These are phyloP conservation scores for Sporothrix euskadiensis DNA, from an alignment of 2,329 filamentous ascomycete genomes.

Conservation along the genomic window DNA sequence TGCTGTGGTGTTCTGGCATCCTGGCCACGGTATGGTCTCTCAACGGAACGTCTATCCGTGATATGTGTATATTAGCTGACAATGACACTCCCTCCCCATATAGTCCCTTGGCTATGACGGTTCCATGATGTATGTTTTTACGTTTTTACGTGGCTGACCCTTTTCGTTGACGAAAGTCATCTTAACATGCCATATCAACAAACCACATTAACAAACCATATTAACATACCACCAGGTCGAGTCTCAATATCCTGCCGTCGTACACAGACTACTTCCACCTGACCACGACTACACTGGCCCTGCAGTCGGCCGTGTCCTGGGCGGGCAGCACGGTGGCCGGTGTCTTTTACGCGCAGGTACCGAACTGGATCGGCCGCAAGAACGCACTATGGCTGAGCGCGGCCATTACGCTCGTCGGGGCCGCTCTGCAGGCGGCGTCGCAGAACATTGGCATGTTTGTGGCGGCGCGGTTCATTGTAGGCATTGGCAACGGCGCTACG, in stretches of 20 bases:
- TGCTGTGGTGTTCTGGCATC: slow-evolving; percentile 22
- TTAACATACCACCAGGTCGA: background rate
- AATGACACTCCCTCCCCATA: background rate
- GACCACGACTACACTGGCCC: slow-evolving; percentile 35
- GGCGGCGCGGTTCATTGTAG: slow-evolving; percentile 34
- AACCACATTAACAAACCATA: too few species aligned
- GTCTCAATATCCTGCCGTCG: slow-evolving; percentile 37
- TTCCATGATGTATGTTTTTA: background rate
- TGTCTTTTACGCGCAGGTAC: slow-evolving; percentile 24
- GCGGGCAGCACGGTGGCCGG: slow-evolving; percentile 33
- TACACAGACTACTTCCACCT: slow-evolving; percentile 41
- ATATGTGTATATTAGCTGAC: background rate
- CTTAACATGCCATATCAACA: too few species aligned
- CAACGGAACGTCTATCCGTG: too few species aligned
- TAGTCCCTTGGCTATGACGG: background rate
- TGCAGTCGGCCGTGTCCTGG: slow-evolving; percentile 27
- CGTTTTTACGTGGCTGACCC: too few species aligned
- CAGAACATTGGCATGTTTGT: slow-evolving; percentile 38
- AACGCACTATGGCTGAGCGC: slow-evolving; percentile 32
- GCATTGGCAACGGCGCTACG: slow-evolving; percentile 44
- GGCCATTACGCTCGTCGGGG: slow-evolving; percentile 32
- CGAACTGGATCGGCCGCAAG: slow-evolving; percentile 29
- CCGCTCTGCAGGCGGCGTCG: slow-evolving; percentile 32
- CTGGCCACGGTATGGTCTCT: slow-evolving; percentile 17
- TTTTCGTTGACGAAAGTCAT: too few species aligned